Conservation (phyloP, 495 filamentous ascomycete species). For the Trichoderma parareesei region DNA sequence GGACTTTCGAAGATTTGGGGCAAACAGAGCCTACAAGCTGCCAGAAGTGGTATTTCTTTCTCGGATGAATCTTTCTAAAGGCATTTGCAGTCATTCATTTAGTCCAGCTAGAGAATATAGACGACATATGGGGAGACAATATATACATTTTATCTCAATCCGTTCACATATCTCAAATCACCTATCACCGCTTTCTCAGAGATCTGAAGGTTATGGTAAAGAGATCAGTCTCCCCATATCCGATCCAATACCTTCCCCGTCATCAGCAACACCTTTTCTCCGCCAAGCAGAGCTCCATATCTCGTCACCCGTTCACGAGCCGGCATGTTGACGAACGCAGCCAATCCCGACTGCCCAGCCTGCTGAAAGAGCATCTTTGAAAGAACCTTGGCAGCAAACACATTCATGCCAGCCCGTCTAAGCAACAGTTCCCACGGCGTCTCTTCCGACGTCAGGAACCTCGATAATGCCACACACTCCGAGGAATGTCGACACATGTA, state of each 20-base stretch:
- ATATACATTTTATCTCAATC: not conserved
- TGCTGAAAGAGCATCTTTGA: not conserved
- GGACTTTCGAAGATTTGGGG: not conserved
- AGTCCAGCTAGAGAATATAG: not conserved
- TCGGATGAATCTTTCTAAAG: not conserved
- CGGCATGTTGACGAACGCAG: not conserved
- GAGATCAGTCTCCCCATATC: not conserved
- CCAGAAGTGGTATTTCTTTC: not conserved
- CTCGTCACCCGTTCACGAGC: not conserved
- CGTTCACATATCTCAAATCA: not conserved
- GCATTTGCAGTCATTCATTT: not conserved
- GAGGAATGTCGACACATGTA: not conserved
- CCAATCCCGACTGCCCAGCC: not conserved
- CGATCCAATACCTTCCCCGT: not conserved
- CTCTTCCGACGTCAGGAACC: not conserved
- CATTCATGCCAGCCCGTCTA: slow-evolving; percentile 5
- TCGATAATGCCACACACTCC: not conserved
- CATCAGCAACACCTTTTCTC: not conserved
- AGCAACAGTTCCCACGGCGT: slow-evolving; percentile 3
- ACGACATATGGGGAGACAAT: not conserved
- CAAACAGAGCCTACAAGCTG: not conserved
- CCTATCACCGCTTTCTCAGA: not conserved
- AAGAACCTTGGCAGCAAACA: slow-evolving; percentile 1
- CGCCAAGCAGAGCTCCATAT: slow-evolving; percentile 3
- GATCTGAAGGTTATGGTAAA: not conserved